Percentiles rank a stretch among this genome's conserved stretches.
Evolutionary conservation across 2,329 filamentous ascomycete species (phyloP).

Genomic region (Calonectria honghensis): DNA sequence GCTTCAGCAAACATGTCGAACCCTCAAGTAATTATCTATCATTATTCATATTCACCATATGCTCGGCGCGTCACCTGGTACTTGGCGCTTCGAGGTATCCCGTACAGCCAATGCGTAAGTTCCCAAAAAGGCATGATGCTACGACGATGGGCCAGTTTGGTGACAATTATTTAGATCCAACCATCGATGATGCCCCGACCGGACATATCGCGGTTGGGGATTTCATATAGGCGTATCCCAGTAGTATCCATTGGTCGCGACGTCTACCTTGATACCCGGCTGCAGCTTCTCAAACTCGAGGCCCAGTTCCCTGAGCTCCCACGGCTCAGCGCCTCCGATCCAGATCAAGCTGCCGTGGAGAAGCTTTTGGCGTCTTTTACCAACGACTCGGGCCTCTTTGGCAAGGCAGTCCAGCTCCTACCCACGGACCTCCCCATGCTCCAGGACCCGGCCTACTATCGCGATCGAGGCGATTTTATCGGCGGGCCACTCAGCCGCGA

Average conservation of each 20-base stretch:
- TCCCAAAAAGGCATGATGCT: constrained; percentile 40
- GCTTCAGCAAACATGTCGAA: constrained; percentile 44
- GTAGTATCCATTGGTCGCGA: constrained; percentile 79
- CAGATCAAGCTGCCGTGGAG: constrained; percentile 68
- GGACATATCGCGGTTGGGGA: constrained; percentile 76
- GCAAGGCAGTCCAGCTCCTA: constrained; percentile 71
- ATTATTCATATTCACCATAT: constrained; percentile 80
- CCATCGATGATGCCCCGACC: constrained; percentile 79
- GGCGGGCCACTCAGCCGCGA: constrained; percentile 54
- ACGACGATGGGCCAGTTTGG: background rate
- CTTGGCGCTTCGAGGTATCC: constrained; percentile 78
- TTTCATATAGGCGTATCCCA: constrained; percentile 82
- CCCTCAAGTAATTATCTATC: constrained; percentile 74
- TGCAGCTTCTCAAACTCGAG: constrained; percentile 81
- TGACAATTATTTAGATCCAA: constrained; percentile 71
- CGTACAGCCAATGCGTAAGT: constrained; percentile 80
- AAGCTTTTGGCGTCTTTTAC: constrained; percentile 74
- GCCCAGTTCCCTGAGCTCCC: constrained; percentile 68
- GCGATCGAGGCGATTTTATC: constrained; percentile 71
- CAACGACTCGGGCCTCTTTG: constrained; percentile 76
- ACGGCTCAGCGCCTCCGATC: constrained; percentile 60
- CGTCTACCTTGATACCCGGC: constrained; percentile 81
- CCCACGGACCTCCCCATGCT: constrained; percentile 73
- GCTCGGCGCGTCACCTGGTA: constrained; percentile 81
- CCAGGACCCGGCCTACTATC: constrained; percentile 74